Conservation (phyloP, 176 grass and related monocot species). For the Aegilops umbellulata region DNA sequence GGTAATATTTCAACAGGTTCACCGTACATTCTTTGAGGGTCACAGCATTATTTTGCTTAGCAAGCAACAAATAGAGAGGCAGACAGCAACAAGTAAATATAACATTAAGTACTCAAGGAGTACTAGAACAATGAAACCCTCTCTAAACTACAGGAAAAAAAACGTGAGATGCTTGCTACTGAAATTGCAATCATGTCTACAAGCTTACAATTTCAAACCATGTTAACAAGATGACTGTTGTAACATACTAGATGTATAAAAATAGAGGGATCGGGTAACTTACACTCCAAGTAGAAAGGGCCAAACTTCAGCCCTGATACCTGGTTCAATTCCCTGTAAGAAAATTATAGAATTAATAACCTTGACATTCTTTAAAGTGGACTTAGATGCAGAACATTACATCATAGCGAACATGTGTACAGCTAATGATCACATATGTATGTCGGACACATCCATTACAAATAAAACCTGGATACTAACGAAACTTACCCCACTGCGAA, state of each 20-base stretch:
- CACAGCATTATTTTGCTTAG: not conserved
- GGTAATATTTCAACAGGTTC: not conserved
- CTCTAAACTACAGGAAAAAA: constrained; percentile 6
- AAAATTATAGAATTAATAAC: constrained; percentile 29
- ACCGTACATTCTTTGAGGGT: not conserved
- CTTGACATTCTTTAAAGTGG: constrained; percentile 8
- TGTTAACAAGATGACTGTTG: constrained; percentile 11
- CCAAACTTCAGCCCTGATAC: constrained; percentile 90
- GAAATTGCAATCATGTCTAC: not conserved
- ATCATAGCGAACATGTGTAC: not conserved
- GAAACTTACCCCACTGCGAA: constrained; percentile 81
- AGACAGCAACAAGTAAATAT: constrained; percentile 1
- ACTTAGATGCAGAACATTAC: constrained; percentile 3
- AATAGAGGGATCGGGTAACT: constrained; percentile 27
- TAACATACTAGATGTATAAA: constrained; percentile 24
- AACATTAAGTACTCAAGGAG: not conserved
- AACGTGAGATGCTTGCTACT: not conserved
- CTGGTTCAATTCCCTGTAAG: constrained; percentile 79
- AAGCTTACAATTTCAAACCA: constrained; percentile 7
- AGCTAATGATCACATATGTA: not conserved
- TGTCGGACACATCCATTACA: not conserved
- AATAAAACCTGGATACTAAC: not conserved
- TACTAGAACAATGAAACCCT: not conserved
- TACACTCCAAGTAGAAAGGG: constrained; percentile 97
- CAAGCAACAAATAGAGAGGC: not conserved